These are phyloP conservation scores for Suillus fuscotomentosus DNA, from an alignment of 768 basidiomycete genomes.

Conservation along the genomic window DNA sequence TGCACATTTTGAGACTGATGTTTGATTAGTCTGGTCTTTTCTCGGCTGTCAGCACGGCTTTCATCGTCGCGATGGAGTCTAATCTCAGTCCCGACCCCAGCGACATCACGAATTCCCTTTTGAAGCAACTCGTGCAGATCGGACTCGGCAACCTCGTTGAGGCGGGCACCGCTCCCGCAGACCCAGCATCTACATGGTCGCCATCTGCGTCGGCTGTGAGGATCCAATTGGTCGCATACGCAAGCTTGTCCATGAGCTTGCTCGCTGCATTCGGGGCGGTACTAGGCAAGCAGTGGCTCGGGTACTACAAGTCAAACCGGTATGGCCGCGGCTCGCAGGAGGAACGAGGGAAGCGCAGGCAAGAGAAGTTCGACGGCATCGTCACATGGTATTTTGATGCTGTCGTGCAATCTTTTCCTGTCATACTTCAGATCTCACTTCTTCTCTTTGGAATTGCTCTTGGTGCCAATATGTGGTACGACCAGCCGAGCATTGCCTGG, in stretches of 20 bases:
- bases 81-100: constrained; percentile 10
- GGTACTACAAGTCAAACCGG: not conserved
- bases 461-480: not conserved
- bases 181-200: not conserved
- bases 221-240: constrained; percentile 11
- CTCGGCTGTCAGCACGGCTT: constrained; percentile 12
- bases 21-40: constrained; percentile 13
- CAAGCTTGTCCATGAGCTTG: constrained; percentile 13
- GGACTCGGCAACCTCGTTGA: constrained; percentile 4
- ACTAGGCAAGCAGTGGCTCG: constrained; percentile 18
- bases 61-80: constrained; percentile 10
- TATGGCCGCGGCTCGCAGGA: constrained; percentile 7
- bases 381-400: constrained; percentile 13
- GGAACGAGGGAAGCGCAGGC: constrained; percentile 9
- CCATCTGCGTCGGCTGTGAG: accelerated
- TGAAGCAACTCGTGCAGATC: constrained; percentile 8
- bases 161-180: not conserved
- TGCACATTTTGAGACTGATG: not conserved
- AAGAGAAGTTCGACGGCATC: constrained; percentile 11
- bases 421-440: constrained; percentile 12
- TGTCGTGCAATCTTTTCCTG: constrained; percentile 10
- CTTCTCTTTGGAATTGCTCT: constrained; percentile 13
- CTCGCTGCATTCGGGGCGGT: constrained; percentile 15
- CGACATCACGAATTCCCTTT: constrained; percentile 12
- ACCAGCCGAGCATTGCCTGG: not conserved